phyloP scores from a whole-genome alignment of 768 basidiomycete genomes.

The Omphalotus guepiniiformis region DNA sequence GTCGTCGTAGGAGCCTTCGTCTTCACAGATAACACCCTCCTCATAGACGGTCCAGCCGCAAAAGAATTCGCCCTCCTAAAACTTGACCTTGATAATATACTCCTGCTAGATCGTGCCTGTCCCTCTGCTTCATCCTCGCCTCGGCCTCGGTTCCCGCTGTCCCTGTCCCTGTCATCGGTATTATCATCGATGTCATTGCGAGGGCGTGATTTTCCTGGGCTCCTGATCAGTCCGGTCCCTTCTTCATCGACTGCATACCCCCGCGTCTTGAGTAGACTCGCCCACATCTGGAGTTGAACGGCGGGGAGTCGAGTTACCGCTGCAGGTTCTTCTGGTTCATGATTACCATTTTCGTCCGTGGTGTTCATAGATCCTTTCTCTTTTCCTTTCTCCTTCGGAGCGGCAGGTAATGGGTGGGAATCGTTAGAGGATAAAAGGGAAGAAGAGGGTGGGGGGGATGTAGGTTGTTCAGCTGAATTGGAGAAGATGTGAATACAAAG shows the following conservation, averaged over 20 bases:
- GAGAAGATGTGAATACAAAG: constrained; percentile 12
- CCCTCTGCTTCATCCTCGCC: background rate
- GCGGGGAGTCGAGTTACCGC: constrained; percentile 55
- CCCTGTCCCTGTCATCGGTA: too few relatives aligned
- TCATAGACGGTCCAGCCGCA: constrained; percentile 25
- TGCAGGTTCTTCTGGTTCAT: constrained; percentile 48
- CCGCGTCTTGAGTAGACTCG: constrained; percentile 58
- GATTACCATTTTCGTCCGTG: constrained; percentile 18
- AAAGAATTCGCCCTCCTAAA: constrained; percentile 68
- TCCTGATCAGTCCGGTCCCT: constrained; percentile 46
- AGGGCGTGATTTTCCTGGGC: constrained; percentile 44
- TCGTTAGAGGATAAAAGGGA: too few relatives aligned
- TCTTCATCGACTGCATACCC: constrained; percentile 62
- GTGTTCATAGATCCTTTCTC: constrained; percentile 11
- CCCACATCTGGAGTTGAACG: constrained; percentile 67
- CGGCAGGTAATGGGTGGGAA: too few relatives aligned
- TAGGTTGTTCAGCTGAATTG: too few relatives aligned
- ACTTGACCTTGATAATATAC: constrained; percentile 26
- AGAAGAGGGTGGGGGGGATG: too few relatives aligned
- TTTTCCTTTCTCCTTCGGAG: background rate
- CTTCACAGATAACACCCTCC: background rate
- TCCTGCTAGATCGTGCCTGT: background rate
- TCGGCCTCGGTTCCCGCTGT: too few relatives aligned
- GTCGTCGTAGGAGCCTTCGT: background rate
- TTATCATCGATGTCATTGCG: too few relatives aligned